These are phyloP conservation scores for Tritrichomonas foetus DNA, from an alignment of 208 protist genomes.

Conservation along the genomic window DNA sequence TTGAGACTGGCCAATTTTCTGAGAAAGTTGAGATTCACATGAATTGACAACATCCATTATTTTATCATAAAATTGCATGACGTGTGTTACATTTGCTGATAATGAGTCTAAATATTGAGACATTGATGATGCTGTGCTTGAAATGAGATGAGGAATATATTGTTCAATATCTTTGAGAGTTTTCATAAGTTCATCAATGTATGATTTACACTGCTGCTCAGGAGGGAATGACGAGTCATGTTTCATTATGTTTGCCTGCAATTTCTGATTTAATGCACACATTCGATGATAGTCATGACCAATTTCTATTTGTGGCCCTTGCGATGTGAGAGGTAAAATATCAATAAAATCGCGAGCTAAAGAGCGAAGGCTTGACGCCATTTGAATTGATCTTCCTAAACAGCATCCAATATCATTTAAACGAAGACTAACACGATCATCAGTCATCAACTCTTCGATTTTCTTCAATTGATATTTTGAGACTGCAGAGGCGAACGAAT, in stretches of 20 bases:
- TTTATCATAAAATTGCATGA: background rate
- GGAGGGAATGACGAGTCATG: background rate
- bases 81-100: background rate
- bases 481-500: background rate
- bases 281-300: background rate
- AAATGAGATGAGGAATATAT: background rate
- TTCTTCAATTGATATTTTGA: slow-evolving; percentile 22
- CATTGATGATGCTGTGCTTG: background rate
- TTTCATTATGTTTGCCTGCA: background rate
- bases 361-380: background rate
- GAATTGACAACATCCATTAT: background rate
- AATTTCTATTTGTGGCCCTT: background rate
- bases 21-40: background rate
- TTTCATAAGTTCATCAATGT: background rate
- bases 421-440: background rate
- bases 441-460: background rate
- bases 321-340: background rate
- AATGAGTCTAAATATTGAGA: background rate
- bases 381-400: background rate
- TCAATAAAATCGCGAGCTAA: background rate
- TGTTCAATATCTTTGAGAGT: background rate
- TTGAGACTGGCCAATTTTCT: background rate
- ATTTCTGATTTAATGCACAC: background rate
- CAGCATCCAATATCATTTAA: background rate
- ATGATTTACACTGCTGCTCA: background rate